phyloP scores from a whole-genome alignment of 345 rosid species.

The Kandelia obovata region DNA sequence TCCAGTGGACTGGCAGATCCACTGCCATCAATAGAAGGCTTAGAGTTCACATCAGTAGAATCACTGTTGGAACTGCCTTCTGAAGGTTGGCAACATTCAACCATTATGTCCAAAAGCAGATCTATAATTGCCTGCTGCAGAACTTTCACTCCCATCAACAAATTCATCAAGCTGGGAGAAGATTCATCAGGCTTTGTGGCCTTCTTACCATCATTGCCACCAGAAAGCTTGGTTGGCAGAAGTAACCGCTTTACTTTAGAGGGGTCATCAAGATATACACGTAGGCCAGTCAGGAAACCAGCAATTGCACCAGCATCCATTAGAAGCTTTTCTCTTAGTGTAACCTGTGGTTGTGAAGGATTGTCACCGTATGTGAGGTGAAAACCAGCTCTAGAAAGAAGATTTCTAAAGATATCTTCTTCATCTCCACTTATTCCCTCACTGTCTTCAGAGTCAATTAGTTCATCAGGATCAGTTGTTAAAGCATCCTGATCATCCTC shows the following conservation, averaged over 20 bases:
- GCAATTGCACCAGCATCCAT: constrained; percentile 99
- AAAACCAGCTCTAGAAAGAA: constrained; percentile 96
- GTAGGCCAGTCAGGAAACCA: constrained; percentile 94
- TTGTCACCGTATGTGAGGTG: constrained; percentile 92
- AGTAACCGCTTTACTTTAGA: constrained; percentile 95
- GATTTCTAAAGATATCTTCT: constrained; percentile 94
- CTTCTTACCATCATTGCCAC: constrained; percentile 72
- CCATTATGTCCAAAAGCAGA: constrained; percentile 93
- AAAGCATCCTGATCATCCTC: constrained; percentile 98
- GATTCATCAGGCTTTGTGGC: constrained; percentile 62
- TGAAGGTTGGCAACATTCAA: constrained; percentile 95
- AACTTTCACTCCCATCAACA: constrained; percentile 98
- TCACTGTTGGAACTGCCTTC: constrained; percentile 60
- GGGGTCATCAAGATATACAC: constrained; percentile 95
- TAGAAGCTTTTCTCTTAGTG: constrained; percentile 82
- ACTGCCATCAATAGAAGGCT: constrained; percentile 45
- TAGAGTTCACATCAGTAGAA: constrained; percentile 42
- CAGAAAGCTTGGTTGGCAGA: constrained; percentile 89
- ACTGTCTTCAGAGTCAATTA: constrained; percentile 95
- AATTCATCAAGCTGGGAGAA: constrained; percentile 97
- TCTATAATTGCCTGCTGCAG: constrained; percentile 99
- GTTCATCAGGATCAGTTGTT: constrained; percentile 99
- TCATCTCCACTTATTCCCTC: constrained; percentile 96
- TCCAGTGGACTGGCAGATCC: constrained; percentile 50
- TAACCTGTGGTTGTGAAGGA: constrained; percentile 85